Percentiles rank a stretch among this genome's conserved stretches.
Conservation (phyloP, 2,329 filamentous ascomycete genomes). For the Aspergillus awamori region DNA sequence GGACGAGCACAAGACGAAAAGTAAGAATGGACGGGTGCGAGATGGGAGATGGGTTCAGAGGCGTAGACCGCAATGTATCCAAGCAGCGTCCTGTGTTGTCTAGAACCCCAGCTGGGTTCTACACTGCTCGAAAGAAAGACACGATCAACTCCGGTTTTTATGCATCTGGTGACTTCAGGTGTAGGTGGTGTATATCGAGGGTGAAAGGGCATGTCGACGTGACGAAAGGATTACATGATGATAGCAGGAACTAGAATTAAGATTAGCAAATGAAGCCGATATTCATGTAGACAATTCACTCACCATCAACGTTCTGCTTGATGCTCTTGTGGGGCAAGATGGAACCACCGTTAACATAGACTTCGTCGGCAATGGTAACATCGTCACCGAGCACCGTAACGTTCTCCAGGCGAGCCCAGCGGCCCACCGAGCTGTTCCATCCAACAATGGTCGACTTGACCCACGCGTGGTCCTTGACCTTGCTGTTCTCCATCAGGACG, state of each 20-base stretch:
- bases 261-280: slow-evolving; percentile 6
- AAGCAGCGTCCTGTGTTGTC: slow-evolving; percentile 12
- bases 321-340: slow-evolving; percentile 98
- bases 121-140: slow-evolving; percentile 26
- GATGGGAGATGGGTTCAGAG: slow-evolving; percentile 23
- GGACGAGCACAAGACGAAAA: slow-evolving; percentile 20
- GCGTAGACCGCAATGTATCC: slow-evolving; percentile 7
- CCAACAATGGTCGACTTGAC: slow-evolving; percentile 98
- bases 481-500: slow-evolving; percentile 83
- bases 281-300: slow-evolving; percentile 29
- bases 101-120: slow-evolving; percentile 1
- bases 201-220: slow-evolving; percentile 33
- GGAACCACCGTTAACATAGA: slow-evolving; percentile 96
- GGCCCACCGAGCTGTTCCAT: slow-evolving; percentile 95
- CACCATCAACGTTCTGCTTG: slow-evolving; percentile 92
- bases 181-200: slow-evolving; percentile 26
- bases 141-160: slow-evolving; percentile 42
- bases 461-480: slow-evolving; percentile 98
- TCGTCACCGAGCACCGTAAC: slow-evolving; percentile 97
- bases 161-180: slow-evolving; percentile 38
- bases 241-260: slow-evolving; percentile 47
- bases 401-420: slow-evolving; percentile 96
- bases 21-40: slow-evolving; percentile 23
- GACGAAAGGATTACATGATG: slow-evolving; percentile 49
- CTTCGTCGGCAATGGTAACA: slow-evolving; percentile 95